phyloP scores from a whole-genome alignment of 2,329 filamentous ascomycete species.

The Mollisia scopiformis region DNA sequence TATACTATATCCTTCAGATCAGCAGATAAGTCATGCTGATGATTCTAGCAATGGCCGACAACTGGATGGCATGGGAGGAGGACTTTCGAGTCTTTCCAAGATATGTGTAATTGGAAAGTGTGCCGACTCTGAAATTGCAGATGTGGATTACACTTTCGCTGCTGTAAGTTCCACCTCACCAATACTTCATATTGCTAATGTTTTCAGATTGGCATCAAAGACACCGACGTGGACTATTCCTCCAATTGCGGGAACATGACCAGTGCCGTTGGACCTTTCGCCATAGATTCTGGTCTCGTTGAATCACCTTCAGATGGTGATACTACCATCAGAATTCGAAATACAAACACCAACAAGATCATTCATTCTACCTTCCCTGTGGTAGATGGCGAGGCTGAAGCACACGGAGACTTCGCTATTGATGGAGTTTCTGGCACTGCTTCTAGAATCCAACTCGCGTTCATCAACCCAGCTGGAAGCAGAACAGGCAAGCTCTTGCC shows the following conservation, averaged over 20 bases:
- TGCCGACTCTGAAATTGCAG: constrained; percentile 45
- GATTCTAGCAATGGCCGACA: constrained; percentile 61
- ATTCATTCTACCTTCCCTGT: constrained; percentile 61
- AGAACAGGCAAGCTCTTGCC: constrained; percentile 64
- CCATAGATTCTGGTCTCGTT: constrained; percentile 57
- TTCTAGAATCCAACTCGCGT: constrained; percentile 61
- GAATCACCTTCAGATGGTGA: constrained; percentile 9
- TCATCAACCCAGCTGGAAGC: constrained; percentile 64
- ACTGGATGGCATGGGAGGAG: constrained; percentile 72
- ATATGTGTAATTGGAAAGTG: constrained; percentile 66
- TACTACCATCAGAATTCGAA: constrained; percentile 60
- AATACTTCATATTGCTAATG: background rate
- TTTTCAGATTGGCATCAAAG: constrained; percentile 58
- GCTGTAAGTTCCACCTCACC: constrained; percentile 37
- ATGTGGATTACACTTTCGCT: constrained; percentile 74
- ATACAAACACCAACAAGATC: constrained; percentile 72
- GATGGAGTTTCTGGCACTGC: constrained; percentile 65
- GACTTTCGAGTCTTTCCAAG: constrained; percentile 71
- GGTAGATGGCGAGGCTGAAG: constrained; percentile 48
- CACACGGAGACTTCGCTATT: constrained; percentile 59
- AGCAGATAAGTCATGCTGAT: background rate
- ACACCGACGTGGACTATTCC: constrained; percentile 63
- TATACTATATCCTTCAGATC: background rate
- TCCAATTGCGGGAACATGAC: constrained; percentile 81
- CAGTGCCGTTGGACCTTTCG: constrained; percentile 67